Base-by-base conservation (phyloP, 805 yeast genomes). In the Zygotorulaspora chibaensis region DNA sequence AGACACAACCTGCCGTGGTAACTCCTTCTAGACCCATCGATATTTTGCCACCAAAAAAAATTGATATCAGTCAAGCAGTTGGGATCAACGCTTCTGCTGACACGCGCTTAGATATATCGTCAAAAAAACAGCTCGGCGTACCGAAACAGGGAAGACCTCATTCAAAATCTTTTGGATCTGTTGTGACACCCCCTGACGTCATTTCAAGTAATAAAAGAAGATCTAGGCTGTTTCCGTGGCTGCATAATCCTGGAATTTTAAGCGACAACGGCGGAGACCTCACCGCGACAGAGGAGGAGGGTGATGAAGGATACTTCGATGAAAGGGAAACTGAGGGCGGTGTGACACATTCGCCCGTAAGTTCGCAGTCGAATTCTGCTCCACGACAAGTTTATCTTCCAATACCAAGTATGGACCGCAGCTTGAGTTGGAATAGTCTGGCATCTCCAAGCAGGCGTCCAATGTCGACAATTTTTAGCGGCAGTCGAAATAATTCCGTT, bases 101-200 rank as follows among this genome's bases (percentile, higher is more conserved):
- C 25, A 10, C 13, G 25, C 26, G 39, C 11, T 29, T 45, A 11
- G 48, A 40, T 13, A 31, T 44, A 16, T 40, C 48, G 9, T 38
- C 42, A 10, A 43, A 35, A 26, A 46, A 27, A 27, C 28, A 46
- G 13, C 29, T 47, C 10, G 48, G 39, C 25, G 15, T 50, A 10
- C 55, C 54, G 35, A 45, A 44, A 43, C 47, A 48, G 27, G 45
- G 54, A 31, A 59, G 68, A 40, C 66, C 65, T 5, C 64, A 64
- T 42, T 62, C 67, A 3, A 56, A 52, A 43, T 64, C 68, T 3
- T 52, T 64, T 31, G 65, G 66, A 33, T 57, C 65, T 8, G 60
- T 57, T 7, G 57, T 56, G 8, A 50, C 51, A 9, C 66, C 68
- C 18, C 61, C 66, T 2, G 68, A 64, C 51, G 57, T 62, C 12